Evolutionary conservation across 768 basidiomycete genomes (phyloP), one percentile per base, ranked within the genome.

Genomic region (Steccherinum ochraceum): DNA sequence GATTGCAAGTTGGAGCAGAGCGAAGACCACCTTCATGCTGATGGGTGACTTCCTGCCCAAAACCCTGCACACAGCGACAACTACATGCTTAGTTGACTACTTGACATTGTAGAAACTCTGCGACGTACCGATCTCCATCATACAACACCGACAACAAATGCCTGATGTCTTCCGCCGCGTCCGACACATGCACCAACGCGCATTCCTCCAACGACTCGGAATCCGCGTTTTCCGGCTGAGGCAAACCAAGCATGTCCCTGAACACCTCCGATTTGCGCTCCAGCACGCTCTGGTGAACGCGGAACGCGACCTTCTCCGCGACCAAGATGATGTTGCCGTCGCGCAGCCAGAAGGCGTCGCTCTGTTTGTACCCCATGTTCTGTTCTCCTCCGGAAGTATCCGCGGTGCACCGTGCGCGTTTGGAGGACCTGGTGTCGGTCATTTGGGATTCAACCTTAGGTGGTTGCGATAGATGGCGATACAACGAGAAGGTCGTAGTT

Each of bases 311-410:
- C 18, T 54, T 46, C 12, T 58, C 60, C 12, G 63, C 57, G 35
- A 53, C 30, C 7, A 67, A 40, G 20, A 67, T 54, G 39, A 67
- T 50, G 20, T 49, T 59, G 3, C 65, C 58, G 42, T 65, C 64
- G 2, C 45, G 24, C 18, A 60, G 60, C 61, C 63, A 65, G n/a
- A 65, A n/a, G n/a, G n/a, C n/a, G n/a, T n/a, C n/a, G n/a, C n/a
- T n/a, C n/a, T n/a, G n/a, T n/a, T n/a, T n/a, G n/a, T n/a, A n/a
- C n/a, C n/a, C n/a, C n/a, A n/a, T n/a, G n/a, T n/a, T n/a, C n/a
- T n/a, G n/a, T n/a, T n/a, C n/a, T n/a, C n/a, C n/a, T n/a, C n/a
- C n/a, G n/a, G n/a, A n/a, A n/a, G n/a, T n/a, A n/a, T n/a, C n/a
- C n/a, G n/a, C n/a, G n/a, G n/a, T n/a, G n/a, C n/a, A n/a, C n/a